Base-by-base conservation (phyloP, 331 rosid species). In the Pyracantha coccinea region DNA sequence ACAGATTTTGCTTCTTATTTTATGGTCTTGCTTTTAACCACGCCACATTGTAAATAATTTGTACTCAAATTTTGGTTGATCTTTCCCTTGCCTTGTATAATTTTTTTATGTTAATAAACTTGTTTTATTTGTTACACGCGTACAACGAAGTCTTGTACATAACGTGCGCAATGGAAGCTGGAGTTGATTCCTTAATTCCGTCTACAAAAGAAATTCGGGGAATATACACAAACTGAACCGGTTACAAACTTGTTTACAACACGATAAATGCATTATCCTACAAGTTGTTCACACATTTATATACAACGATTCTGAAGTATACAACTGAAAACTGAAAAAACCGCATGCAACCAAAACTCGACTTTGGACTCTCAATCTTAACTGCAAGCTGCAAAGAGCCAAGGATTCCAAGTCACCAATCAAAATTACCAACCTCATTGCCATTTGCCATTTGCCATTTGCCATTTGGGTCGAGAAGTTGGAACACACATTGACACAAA, bases 391-490 rank as follows among this genome's bases (percentile, higher is more conserved):
- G 55, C n/a, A 0, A 23, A 3, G 14, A 27, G 67, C 58, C 52
- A 79, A 75, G 71, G 80, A 41, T 68, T 78, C 72, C 52, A 75
- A 72, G 62, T 41, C 64, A 74, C 77, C 79, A 78, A 71, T 69
- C 75, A 55, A 72, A 61, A 10, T 69, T 5, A 12, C 21, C 24
- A 74, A 73, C 54, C 78, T 31, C 54, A 69, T 41, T 21, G 24
- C 61, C 72, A 14, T 77, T 38, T 63, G 57, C 69, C 69, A 10
- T 15, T 52, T 20, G 52, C 59, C 70, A 13, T 77, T 35, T 62
- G 61, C 67, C 67, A 7, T 16, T 16, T 29, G 2, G 67, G 77
- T 16, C 10, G 47, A 41, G 47, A 41, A 41, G 47, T 11, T 41
- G 7, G 65, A 59, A 29, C 23, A 19, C n/a, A 19, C 11, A 8